Evolutionary conservation across 805 yeast species (phyloP), one percentile per base, ranked within the genome.

Genomic region (Cyberlindnera americana): DNA sequence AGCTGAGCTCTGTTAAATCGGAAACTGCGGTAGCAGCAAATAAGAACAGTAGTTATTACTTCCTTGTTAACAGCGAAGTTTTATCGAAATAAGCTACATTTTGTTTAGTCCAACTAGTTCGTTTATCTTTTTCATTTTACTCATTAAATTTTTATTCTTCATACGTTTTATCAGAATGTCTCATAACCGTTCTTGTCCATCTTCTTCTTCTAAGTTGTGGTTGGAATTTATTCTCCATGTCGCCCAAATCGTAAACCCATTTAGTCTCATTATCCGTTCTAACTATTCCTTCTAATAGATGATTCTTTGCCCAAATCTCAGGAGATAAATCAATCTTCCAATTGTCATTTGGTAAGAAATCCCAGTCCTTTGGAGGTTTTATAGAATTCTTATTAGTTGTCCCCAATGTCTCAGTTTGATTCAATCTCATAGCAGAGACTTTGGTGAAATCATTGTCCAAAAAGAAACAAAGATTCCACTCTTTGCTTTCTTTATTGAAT

Each of bases 301-400:
- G 71, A 3, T 61, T 54, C 32, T 61, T 60, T 7, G 81, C 85
- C 95, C 95, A 87, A 3, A 52, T 59, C 19, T 65, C 62, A 0
- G 88, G 87, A 15, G 72, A 64, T 34, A 80, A 66, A 59, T 87
- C 95, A 33, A 85, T 54, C 9, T 60, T 62, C 96, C 96, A 87
- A 11, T n/a, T n/a, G n/a, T 72, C 69, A 4, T 55, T 51, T 6
- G 47, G 32, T 13, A 50, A 19, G 62, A 78, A 83, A 38, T 62
- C 67, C 84, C 86, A 83, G 34, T 74, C 73, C 24, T 50, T 48
- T 1, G 90, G 90, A 5, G 87, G 78, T 36, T 64, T 61, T 15
- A 83, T 66, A 17, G 64, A 10, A 2, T 29, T 8, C 18, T 37
- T 40, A 3, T 35, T 21, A 5, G 37, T 24, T 2, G 35, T 31